These are phyloP conservation scores for Fimicolochytrium jonesii DNA, from an alignment of 192 early-diverging fungal species.

Conservation along the genomic window DNA sequence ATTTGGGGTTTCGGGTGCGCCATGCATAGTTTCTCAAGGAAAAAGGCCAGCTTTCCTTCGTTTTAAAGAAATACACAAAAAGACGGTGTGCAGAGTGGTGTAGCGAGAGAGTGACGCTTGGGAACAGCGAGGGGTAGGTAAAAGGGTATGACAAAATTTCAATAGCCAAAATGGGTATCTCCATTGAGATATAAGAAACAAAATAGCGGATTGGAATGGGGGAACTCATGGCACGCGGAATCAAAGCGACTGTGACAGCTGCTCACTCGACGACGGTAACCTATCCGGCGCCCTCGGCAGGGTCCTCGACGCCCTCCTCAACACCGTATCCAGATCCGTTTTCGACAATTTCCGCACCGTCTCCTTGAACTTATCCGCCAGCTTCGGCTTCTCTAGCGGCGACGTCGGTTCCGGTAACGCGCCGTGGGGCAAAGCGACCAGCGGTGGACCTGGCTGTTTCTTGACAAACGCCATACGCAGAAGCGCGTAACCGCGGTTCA, in stretches of 20 bases:
- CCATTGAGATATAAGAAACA: too few relatives aligned
- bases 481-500: constrained; percentile 8
- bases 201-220: too few relatives aligned
- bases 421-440: constrained; percentile 18
- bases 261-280: neutral
- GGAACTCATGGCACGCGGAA: too few relatives aligned
- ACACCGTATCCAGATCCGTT: constrained; percentile 5
- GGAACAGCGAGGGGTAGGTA: too few relatives aligned
- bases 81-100: too few relatives aligned
- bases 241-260: constrained; percentile 8
- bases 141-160: too few relatives aligned
- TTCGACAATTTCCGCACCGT: constrained; percentile 7
- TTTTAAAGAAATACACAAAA: too few relatives aligned
- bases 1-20: too few relatives aligned
- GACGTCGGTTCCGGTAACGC: constrained; percentile 2
- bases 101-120: too few relatives aligned
- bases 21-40: too few relatives aligned
- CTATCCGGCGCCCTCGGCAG: neutral
- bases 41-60: too few relatives aligned
- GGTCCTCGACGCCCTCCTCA: neutral
- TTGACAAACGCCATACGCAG: constrained; percentile 9
- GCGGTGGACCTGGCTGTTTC: constrained; percentile 9
- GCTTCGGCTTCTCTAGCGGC: neutral
- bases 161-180: too few relatives aligned
- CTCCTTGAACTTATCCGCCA: constrained; percentile 15